phyloP scores from a whole-genome alignment of 1,284 basidiomycete genomes.

The Puccinia triticina region DNA sequence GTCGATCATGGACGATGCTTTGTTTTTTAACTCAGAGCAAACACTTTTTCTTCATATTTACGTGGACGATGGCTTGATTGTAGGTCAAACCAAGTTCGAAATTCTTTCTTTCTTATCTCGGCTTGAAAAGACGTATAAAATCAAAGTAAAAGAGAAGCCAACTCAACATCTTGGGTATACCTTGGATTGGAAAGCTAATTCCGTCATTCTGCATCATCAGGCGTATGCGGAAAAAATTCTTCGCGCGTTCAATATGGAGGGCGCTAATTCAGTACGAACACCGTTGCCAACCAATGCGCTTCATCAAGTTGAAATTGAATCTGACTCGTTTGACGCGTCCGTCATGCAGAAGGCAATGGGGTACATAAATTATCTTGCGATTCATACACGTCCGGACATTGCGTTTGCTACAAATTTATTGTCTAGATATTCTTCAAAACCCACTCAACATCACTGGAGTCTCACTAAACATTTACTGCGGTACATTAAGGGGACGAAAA shows the following conservation, averaged over 20 bases:
- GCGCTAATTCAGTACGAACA: not conserved
- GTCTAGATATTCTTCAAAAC: not conserved
- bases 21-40: not conserved
- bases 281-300: not conserved
- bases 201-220: too few relatives aligned
- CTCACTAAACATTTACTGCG: not conserved
- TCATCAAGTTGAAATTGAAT: not conserved
- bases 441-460: not conserved
- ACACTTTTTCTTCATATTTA: conserved; percentile 6
- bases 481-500: too few relatives aligned
- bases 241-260: not conserved
- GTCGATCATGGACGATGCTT: conserved; percentile 1
- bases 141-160: too few relatives aligned
- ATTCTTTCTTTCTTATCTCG: too few relatives aligned
- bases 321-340: not conserved
- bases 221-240: too few relatives aligned
- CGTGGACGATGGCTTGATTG: conserved; percentile 24
- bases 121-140: not conserved
- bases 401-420: too few relatives aligned
- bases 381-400: too few relatives aligned
- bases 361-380: too few relatives aligned
- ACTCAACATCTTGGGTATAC: too few relatives aligned
- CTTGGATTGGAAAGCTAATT: too few relatives aligned
- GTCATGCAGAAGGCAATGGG: conserved; percentile 13
- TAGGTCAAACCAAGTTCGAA: not conserved